Evolutionary conservation across 805 yeast genomes (phyloP).

Genomic region (Sugiyamaella americana): DNA sequence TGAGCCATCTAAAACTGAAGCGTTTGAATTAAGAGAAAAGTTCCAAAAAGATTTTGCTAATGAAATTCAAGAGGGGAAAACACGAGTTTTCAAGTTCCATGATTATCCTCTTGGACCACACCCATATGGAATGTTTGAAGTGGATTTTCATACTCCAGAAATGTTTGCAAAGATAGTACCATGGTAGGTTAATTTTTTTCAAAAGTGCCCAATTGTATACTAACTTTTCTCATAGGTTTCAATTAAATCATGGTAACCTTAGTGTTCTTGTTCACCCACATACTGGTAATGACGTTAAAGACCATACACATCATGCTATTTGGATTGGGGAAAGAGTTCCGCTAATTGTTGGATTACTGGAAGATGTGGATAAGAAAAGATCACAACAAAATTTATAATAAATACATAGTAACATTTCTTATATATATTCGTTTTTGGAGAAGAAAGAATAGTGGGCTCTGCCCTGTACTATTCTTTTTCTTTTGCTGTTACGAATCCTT

Average conservation of each 20-base stretch:
- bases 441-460: too few species aligned
- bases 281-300: constrained; percentile 36
- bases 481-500: too few species aligned
- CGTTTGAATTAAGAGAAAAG: constrained; percentile 36
- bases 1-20: constrained; percentile 33
- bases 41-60: constrained; percentile 38
- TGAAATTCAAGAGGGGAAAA: constrained; percentile 36
- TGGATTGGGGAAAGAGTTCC: constrained; percentile 48
- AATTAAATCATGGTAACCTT: constrained; percentile 45
- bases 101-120: constrained; percentile 53
- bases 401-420: too few species aligned
- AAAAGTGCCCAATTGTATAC: neutral
- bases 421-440: too few species aligned
- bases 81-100: constrained; percentile 42
- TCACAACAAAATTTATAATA: too few species aligned
- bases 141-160: constrained; percentile 45
- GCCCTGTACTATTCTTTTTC: too few species aligned
- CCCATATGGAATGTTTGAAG: constrained; percentile 53
- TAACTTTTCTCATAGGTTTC: constrained; percentile 33
- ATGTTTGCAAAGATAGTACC: constrained; percentile 42
- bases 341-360: constrained; percentile 15
- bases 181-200: constrained; percentile 24
- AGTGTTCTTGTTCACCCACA: constrained; percentile 53
- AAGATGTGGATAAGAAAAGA: neutral
- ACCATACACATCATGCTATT: constrained; percentile 50